These are phyloP conservation scores for Brassica balearica DNA, from an alignment of 441 rosid genomes.

Conservation along the genomic window DNA sequence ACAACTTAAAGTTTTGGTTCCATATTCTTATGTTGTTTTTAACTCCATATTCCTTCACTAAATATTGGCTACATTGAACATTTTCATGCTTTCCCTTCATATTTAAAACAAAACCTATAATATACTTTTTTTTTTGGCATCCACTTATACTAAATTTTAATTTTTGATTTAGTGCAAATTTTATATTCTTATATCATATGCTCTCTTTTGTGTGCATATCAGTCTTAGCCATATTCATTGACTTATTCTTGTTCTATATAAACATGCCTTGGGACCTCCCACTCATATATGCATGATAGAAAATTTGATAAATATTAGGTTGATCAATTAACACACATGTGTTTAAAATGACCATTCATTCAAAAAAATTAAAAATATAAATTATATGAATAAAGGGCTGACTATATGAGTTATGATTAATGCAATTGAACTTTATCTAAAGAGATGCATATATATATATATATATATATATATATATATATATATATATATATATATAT, in stretches of 20 bases:
- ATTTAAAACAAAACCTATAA: background rate
- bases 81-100: conserved; percentile 16
- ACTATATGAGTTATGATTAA: background rate
- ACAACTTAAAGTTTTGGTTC: conserved; percentile 43
- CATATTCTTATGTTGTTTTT: conserved; percentile 37
- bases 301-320: conserved; percentile 5
- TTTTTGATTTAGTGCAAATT: conserved; percentile 16
- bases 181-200: conserved; percentile 28
- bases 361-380: background rate
- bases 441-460: background rate
- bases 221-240: conserved; percentile 45
- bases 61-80: conserved; percentile 31
- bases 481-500: too few relatives aligned
- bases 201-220: conserved; percentile 33
- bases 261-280: conserved; percentile 47
- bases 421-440: background rate
- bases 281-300: conserved; percentile 18
- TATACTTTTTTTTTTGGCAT: too few relatives aligned
- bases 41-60: conserved; percentile 20
- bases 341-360: background rate
- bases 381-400: background rate
- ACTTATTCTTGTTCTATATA: conserved; percentile 41
- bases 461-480: too few relatives aligned
- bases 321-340: conserved; percentile 23
- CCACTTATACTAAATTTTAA: background rate